Conservation (phyloP, 108 stramenopile species). For the Aurantiochytrium sp. region DNA sequence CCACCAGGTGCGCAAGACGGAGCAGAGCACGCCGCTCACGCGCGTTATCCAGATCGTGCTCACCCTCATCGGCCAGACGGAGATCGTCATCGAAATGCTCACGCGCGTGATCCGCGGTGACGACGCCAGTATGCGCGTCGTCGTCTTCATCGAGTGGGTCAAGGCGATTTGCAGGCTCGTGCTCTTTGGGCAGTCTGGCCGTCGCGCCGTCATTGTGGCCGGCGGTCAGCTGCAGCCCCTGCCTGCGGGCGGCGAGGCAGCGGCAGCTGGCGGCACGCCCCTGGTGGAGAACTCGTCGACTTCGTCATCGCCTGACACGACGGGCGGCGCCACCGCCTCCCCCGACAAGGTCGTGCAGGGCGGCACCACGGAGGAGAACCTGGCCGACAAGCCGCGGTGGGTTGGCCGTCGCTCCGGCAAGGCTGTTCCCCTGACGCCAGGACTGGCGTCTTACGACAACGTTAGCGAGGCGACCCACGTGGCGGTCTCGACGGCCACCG, state of each 20-base stretch:
- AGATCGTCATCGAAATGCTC: slow-evolving; percentile 22
- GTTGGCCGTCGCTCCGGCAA: slow-evolving; percentile 1
- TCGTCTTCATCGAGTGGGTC: background rate
- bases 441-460: background rate
- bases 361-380: background rate
- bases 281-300: background rate
- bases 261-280: background rate
- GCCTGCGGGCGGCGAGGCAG: background rate
- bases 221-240: background rate
- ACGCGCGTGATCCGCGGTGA: background rate
- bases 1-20: background rate
- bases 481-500: background rate
- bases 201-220: background rate
- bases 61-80: background rate
- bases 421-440: background rate
- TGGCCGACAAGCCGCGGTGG: background rate
- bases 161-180: background rate
- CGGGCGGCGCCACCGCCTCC: background rate
- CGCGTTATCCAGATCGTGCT: background rate
- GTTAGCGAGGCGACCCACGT: background rate
- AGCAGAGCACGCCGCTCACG: background rate
- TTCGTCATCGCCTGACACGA: too few relatives aligned
- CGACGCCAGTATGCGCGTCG: background rate
- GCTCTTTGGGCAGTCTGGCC: background rate
- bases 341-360: too few relatives aligned